Conservation (phyloP, 495 filamentous ascomycete genomes). For the Podospora bellae-mahoneyi region DNA sequence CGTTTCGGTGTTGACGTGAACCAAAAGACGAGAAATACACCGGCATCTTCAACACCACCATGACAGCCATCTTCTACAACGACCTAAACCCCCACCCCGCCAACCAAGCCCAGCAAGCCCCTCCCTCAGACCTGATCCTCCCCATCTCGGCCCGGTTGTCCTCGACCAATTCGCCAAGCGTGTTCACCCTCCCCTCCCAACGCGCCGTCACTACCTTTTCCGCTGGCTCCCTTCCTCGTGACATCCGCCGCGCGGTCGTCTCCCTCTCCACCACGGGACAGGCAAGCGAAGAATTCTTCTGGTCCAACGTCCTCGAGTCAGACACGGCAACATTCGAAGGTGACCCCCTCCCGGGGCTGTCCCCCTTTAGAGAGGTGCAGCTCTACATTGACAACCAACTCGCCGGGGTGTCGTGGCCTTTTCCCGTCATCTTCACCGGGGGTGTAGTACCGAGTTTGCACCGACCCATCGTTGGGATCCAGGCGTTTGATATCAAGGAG, state of each 20-base stretch:
- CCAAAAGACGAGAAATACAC: constrained; percentile 64
- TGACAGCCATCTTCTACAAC: constrained; percentile 72
- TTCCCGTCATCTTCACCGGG: constrained; percentile 84
- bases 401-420: constrained; percentile 81
- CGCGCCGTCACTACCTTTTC: constrained; percentile 52
- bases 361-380: constrained; percentile 80
- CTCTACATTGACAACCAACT: constrained; percentile 71
- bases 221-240: constrained; percentile 54
- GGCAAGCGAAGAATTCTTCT: constrained; percentile 83
- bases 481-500: constrained; percentile 76
- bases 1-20: background rate
- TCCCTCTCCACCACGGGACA: constrained; percentile 77
- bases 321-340: constrained; percentile 63
- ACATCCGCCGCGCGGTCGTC: constrained; percentile 66
- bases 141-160: constrained; percentile 67
- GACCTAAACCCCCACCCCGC: constrained; percentile 28
- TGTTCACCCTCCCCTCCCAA: constrained; percentile 65
- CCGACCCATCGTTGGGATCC: constrained; percentile 80
- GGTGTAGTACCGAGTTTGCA: constrained; percentile 79
- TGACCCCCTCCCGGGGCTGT: constrained; percentile 59
- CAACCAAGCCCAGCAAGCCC: constrained; percentile 36
- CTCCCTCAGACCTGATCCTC: constrained; percentile 64
- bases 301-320: constrained; percentile 69
- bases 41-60: constrained; percentile 72
- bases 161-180: constrained; percentile 53